These are phyloP conservation scores for Neofusicoccum sp. DNA, from an alignment of 2,329 filamentous ascomycete genomes.

Conservation along the genomic window DNA sequence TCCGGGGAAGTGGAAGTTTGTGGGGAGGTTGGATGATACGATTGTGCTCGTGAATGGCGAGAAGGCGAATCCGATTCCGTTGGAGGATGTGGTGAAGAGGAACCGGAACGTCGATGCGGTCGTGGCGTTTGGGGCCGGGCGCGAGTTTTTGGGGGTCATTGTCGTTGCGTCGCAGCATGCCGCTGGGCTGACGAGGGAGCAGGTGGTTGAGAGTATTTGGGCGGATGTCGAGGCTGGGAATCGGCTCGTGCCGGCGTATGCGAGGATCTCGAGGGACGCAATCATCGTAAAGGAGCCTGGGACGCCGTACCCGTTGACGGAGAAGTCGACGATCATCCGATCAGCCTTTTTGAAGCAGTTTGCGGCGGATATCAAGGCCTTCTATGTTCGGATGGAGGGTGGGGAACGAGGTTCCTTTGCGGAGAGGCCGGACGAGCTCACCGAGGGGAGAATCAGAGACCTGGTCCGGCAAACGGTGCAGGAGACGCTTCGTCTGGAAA, in stretches of 20 bases:
- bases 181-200: background rate
- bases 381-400: slow-evolving; percentile 33
- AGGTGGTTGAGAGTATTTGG: background rate
- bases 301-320: slow-evolving; percentile 7
- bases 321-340: slow-evolving; percentile 53
- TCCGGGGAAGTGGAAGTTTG: slow-evolving; percentile 47
- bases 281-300: slow-evolving; percentile 18
- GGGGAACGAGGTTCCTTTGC: too few species aligned
- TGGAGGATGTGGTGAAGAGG: slow-evolving; percentile 56
- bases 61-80: slow-evolving; percentile 48
- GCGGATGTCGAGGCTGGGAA: background rate
- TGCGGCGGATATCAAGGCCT: slow-evolving; percentile 43
- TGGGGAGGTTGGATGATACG: slow-evolving; percentile 47
- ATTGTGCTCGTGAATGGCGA: slow-evolving; percentile 51
- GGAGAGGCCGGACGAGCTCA: slow-evolving; percentile 21
- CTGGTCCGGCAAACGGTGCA: slow-evolving; percentile 14
- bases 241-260: background rate
- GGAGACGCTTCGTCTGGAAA: slow-evolving; percentile 29
- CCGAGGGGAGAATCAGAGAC: slow-evolving; percentile 26
- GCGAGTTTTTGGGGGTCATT: background rate
- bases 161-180: background rate
- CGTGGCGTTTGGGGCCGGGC: slow-evolving; percentile 56
- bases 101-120: slow-evolving; percentile 55
- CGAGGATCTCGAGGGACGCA: slow-evolving; percentile 17
- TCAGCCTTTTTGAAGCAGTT: slow-evolving; percentile 49